These are phyloP conservation scores for Umbellularia californica DNA, from an alignment of 164 flowering plant genomes.

Conservation along the genomic window DNA sequence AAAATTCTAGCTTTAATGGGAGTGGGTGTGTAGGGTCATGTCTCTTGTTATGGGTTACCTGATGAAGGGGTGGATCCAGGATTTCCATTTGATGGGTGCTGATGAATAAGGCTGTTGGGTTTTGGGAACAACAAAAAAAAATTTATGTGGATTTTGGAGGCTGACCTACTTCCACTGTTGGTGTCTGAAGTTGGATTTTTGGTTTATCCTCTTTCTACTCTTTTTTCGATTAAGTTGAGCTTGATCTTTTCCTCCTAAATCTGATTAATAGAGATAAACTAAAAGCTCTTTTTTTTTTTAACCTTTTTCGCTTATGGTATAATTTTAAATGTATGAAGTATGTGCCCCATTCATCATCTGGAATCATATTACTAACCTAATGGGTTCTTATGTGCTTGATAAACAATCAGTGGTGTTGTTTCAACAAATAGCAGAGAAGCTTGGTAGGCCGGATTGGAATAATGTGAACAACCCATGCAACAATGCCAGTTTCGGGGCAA, in stretches of 20 bases:
- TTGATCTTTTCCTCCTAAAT: neutral
- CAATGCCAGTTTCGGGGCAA: conserved; percentile 19
- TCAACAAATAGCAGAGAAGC: conserved; percentile 25
- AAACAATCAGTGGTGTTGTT: conserved; percentile 29
- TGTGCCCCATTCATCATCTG: too few relatives aligned
- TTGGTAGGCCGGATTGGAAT: conserved; percentile 50
- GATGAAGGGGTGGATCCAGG: too few relatives aligned
- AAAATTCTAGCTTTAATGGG: too few relatives aligned
- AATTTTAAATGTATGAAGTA: neutral
- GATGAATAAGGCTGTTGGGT: too few relatives aligned
- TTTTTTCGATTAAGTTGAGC: neutral
- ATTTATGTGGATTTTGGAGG: too few relatives aligned
- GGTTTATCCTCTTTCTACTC: too few relatives aligned
- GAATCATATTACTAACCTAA: neutral
- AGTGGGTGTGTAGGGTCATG: too few relatives aligned
- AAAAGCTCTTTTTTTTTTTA: neutral
- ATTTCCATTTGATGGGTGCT: too few relatives aligned
- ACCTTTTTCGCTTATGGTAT: neutral
- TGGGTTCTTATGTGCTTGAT: neutral
- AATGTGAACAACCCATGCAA: conserved; percentile 51
- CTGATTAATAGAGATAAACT: neutral
- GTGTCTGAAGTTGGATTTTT: too few relatives aligned
- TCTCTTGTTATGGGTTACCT: too few relatives aligned
- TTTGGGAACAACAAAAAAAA: too few relatives aligned
- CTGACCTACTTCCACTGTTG: too few relatives aligned